Base-by-base conservation (phyloP, 768 basidiomycete genomes). In the Lactifluus piperatus region DNA sequence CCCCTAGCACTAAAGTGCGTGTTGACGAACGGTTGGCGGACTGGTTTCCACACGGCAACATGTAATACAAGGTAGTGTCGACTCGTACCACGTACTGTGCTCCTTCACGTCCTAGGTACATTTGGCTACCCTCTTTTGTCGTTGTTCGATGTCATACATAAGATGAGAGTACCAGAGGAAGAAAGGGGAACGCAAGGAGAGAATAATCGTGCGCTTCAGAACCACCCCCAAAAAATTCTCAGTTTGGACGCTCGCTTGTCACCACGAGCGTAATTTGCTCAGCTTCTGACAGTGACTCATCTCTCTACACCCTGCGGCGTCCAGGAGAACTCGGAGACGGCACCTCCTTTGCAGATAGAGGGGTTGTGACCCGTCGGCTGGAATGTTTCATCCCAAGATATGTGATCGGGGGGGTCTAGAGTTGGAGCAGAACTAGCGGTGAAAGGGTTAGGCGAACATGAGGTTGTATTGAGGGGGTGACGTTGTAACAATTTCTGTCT, bases 401-500 rank as follows among this genome's bases (percentile, higher is more conserved):
- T 59, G 18, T 20, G 58, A 60, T 51, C 43, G 29, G 51, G 49
- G n/a, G 44, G 44, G 44, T 51, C 49, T 56, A 20, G 44, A 51
- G 20, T 51, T 47, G 45, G 49, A 22, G 37, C 34, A 60, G 54
- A 45, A 51, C 36, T 47, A 61, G 54, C 36, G 54, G 60, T 47
- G 51, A 37, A 56, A 54, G 60, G 54, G 55, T 61, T 41, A 52
- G 48, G 54, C 54, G 16, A 41, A 55, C 60, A 61, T 29, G 60
- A 39, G 50, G 54, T 51, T 34, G 29, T 48, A 20, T 24, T 20
- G 43, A 30, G 46, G 24, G 48, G 29, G 29, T 39, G 43, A 34
- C 16, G 34, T 51, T 47, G 49, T 41, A 20, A 24, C 24, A 14
- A 26, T 26, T 27, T 32, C 44, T 24, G 48, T 22, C 32, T 24